phyloP scores from a whole-genome alignment of 805 yeast genomes.

The Saccharomycopsis javanensis region DNA sequence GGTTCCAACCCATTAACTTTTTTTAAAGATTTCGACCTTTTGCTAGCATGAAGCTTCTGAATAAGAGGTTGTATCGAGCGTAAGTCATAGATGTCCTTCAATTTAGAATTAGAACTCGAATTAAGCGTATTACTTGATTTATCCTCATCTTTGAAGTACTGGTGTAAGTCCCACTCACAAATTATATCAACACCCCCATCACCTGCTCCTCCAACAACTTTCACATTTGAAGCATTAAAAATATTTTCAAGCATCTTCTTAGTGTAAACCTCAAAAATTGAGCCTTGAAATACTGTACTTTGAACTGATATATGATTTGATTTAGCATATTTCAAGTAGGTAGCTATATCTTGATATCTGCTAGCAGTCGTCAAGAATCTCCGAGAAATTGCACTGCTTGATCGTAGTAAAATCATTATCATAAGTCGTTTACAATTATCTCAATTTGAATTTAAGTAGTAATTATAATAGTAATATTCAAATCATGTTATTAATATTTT shows the following conservation, averaged over 20 bases:
- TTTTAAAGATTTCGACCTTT: not conserved
- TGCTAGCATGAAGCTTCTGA: not conserved
- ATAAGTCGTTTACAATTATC: not conserved
- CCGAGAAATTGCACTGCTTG: not conserved
- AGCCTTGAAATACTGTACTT: slow-evolving; percentile 15
- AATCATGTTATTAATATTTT: too few relatives aligned
- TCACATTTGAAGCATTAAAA: slow-evolving; percentile 1
- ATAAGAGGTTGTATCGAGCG: not conserved
- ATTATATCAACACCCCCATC: slow-evolving; percentile 17
- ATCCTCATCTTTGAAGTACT: not conserved
- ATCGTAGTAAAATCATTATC: not conserved
- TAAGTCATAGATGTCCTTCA: not conserved
- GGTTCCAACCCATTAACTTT: not conserved
- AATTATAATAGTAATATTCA: too few relatives aligned
- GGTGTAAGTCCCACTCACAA: slow-evolving; percentile 16
- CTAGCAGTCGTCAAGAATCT: not conserved
- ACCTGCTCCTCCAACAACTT: slow-evolving; percentile 17
- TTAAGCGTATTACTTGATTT: not conserved
- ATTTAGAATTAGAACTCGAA: not conserved
- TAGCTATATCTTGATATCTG: slow-evolving; percentile 1
- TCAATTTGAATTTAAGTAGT: not conserved
- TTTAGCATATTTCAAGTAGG: slow-evolving; percentile 8
- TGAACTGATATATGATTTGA: slow-evolving; percentile 2
- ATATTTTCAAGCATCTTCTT: slow-evolving; percentile 6
- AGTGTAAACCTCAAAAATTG: slow-evolving; percentile 13